Percentiles rank a stretch among this genome's conserved stretches.
phyloP scores from a whole-genome alignment of 257 asterid species.

The Perilla frutescens region DNA sequence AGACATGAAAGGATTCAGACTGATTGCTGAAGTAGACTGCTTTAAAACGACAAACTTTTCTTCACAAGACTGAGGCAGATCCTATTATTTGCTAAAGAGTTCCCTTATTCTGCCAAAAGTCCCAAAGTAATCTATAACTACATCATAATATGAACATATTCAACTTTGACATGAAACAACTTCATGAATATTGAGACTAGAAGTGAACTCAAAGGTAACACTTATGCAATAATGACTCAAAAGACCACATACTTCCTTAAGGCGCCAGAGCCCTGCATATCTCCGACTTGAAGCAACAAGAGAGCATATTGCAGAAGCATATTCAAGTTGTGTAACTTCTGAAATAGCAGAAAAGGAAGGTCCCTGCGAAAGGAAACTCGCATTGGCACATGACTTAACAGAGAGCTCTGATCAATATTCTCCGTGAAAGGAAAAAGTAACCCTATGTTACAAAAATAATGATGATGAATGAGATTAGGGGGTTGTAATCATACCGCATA shows the following conservation, averaged over 20 bases:
- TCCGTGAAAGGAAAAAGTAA: constrained; percentile 20
- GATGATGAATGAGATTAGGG: constrained; percentile 6
- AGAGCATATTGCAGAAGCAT: constrained; percentile 68
- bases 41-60: background rate
- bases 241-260: constrained; percentile 66
- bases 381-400: constrained; percentile 25
- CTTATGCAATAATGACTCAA: constrained; percentile 1
- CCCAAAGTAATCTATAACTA: too few relatives aligned
- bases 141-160: background rate
- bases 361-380: constrained; percentile 58
- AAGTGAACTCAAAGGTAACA: background rate
- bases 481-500: constrained; percentile 57
- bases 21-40: constrained; percentile 23
- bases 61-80: constrained; percentile 13
- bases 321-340: constrained; percentile 45
- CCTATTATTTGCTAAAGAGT: constrained; percentile 10
- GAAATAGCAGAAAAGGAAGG: constrained; percentile 62
- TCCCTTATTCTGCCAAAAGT: too few relatives aligned
- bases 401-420: constrained; percentile 30
- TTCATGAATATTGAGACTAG: background rate
- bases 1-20: constrained; percentile 4
- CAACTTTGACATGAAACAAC: constrained; percentile 7
- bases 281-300: constrained; percentile 81
- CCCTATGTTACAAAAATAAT: constrained; percentile 19
- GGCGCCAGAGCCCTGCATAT: constrained; percentile 85